Conservation (phyloP, 2,329 filamentous ascomycete species). For the Cytospora mali region DNA sequence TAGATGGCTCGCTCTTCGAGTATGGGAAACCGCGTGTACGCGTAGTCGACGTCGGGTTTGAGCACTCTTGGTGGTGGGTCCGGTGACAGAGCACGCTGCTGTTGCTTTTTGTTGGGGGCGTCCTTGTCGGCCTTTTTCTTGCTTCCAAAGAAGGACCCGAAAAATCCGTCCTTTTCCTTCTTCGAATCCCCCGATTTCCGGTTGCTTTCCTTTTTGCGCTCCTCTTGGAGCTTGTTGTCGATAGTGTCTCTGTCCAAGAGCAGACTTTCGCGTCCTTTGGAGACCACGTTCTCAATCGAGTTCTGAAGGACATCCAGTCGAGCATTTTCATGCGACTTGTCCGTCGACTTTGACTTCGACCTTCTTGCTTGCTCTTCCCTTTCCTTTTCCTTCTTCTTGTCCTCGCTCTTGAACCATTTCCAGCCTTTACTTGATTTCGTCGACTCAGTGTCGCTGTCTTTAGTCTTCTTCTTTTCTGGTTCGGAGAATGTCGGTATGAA, state of each 20-base stretch:
- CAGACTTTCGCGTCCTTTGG: constrained; percentile 77
- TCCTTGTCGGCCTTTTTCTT: constrained; percentile 87
- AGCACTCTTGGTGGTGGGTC: constrained; percentile 71
- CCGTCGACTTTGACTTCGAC: constrained; percentile 62
- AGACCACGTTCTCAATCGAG: constrained; percentile 72
- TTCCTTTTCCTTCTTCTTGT: constrained; percentile 67
- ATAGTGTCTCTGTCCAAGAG: constrained; percentile 77
- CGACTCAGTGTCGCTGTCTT: constrained; percentile 66
- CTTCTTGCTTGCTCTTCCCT: constrained; percentile 70
- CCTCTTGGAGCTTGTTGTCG: constrained; percentile 74
- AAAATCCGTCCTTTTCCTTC: constrained; percentile 92
- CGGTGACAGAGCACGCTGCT: constrained; percentile 76
- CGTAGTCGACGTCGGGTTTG: constrained; percentile 88
- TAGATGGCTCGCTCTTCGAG: constrained; percentile 97
- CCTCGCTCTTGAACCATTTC: constrained; percentile 83
- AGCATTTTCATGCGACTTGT: constrained; percentile 74
- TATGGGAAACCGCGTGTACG: constrained; percentile 94
- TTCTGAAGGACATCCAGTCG: constrained; percentile 85
- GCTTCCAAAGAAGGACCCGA: constrained; percentile 90
- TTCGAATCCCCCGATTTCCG: constrained; percentile 76
- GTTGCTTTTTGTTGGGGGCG: constrained; percentile 70
- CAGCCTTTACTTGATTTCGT: constrained; percentile 79
- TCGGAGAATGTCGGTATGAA: constrained; percentile 72
- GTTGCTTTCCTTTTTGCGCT: constrained; percentile 77
- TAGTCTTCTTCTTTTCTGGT: constrained; percentile 77